phyloP scores from a whole-genome alignment of 2,329 filamentous ascomycete genomes.

The Botrytis medusae region DNA sequence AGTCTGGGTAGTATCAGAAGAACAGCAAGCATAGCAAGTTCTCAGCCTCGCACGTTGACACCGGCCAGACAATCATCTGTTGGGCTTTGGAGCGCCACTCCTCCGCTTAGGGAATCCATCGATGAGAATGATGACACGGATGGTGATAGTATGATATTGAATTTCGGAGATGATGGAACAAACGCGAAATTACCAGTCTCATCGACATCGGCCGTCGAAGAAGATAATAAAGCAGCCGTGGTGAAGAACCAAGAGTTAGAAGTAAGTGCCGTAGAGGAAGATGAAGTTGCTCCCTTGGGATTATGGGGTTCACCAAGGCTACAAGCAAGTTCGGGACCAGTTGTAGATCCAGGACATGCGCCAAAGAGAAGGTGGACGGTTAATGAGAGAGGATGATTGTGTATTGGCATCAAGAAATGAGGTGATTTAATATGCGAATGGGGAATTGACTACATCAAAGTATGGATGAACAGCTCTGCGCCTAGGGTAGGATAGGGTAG shows the following conservation, averaged over 20 bases:
- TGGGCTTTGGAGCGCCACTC: slow-evolving; percentile 50
- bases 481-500: not conserved
- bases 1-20: slow-evolving; percentile 40
- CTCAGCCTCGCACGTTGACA: slow-evolving; percentile 29
- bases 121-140: slow-evolving; percentile 43
- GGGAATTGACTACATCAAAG: no score
- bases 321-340: slow-evolving; percentile 32
- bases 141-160: slow-evolving; percentile 47
- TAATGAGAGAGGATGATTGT: slow-evolving; percentile 42
- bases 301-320: slow-evolving; percentile 47
- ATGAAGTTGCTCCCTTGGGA: slow-evolving; percentile 43
- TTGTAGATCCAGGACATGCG: slow-evolving; percentile 47
- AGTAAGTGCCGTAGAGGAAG: slow-evolving; percentile 22
- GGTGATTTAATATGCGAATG: not conserved
- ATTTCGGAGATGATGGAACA: slow-evolving; percentile 45
- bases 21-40: slow-evolving; percentile 34
- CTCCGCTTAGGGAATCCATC: slow-evolving; percentile 48
- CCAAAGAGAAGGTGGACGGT: slow-evolving; percentile 56
- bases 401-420: not conserved
- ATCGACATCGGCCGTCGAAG: not conserved
- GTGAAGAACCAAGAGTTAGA: slow-evolving; percentile 1
- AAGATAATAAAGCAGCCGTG: slow-evolving; percentile 5
- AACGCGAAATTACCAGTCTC: not conserved
- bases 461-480: not conserved
- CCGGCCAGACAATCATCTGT: slow-evolving; percentile 42